Evolutionary conservation across 257 asterid genomes (phyloP).

Genomic region (Nicotiana sylvestris): DNA sequence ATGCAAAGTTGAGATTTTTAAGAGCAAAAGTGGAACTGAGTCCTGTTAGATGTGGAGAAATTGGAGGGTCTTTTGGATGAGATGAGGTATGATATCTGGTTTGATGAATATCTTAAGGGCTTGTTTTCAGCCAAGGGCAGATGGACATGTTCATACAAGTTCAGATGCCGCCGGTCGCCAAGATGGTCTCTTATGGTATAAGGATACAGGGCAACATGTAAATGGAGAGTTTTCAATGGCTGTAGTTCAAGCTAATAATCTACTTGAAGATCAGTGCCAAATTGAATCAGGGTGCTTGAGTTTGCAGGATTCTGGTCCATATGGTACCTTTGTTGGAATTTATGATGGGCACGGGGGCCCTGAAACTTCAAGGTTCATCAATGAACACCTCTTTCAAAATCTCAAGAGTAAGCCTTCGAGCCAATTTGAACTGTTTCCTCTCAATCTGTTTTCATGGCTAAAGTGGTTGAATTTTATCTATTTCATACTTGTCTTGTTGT

Average conservation of each 20-base stretch:
- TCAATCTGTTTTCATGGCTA: neutral
- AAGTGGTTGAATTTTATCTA: neutral
- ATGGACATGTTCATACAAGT: constrained; percentile 38
- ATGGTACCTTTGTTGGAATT: constrained; percentile 64
- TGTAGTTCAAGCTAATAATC: constrained; percentile 72
- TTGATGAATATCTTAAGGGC: constrained; percentile 59
- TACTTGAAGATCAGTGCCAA: constrained; percentile 73
- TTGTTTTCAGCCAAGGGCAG: constrained; percentile 57
- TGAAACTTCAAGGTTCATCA: constrained; percentile 61
- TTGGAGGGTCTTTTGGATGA: constrained; percentile 64
- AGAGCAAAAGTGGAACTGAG: neutral
- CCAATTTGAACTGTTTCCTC: neutral
- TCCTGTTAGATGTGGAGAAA: constrained; percentile 35
- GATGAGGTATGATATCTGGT: constrained; percentile 71
- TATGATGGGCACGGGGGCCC: constrained; percentile 87
- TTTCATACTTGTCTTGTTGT: neutral
- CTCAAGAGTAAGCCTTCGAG: constrained; percentile 51
- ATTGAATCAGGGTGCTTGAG: constrained; percentile 64
- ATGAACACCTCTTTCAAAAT: constrained; percentile 53
- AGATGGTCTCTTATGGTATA: constrained; percentile 72
- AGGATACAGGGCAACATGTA: constrained; percentile 61
- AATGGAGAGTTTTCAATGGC: constrained; percentile 80
- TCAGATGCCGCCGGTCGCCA: constrained; percentile 53
- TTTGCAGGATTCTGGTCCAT: constrained; percentile 52
- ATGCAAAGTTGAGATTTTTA: neutral